Base-by-base conservation (phyloP, 345 rosid species). In the Gynandropsis gynandra region DNA sequence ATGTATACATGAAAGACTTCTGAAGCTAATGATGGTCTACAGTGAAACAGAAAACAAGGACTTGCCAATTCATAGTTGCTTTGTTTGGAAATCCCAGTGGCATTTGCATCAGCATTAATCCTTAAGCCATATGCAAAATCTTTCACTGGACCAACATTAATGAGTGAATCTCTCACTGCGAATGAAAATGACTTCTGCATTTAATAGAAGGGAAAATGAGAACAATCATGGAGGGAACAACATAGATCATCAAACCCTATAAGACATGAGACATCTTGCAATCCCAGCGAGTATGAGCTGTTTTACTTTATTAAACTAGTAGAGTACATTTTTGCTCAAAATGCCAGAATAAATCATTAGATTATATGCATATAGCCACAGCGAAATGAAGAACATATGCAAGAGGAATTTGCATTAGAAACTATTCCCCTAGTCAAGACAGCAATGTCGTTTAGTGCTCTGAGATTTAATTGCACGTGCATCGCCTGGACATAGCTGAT, bases 21-120 rank as follows among this genome's bases (percentile, higher is more conserved):
- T 24, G 14, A 9, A 5, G 42, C 71, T 59, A 47, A 19, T 17
- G 42, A 17, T 47, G 42, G 53, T 24, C 36, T 41, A 20, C 44
- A 15, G 36, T 46, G 39, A 48, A 35, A 49, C 56, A 52, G 49
- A 29, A 67, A 37, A 43, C 40, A 61, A 43, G 24, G 44, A 52
- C 95, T 79, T 49, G 87, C 98, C 94, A 92, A 68, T 74, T 92
- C 97, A 69, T 87, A 83, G 72, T 92, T 92, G 72, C 97, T 92
- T 73, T 92, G 98, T 72, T 85, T 92, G 55, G 98, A 81, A 67
- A 82, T 71, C 70, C 98, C 98, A 52, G 79, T 76, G 56, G 97
- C 95, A 70, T 75, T 85, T 60, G 86, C 79, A 71, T 92, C 98
- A 47, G 95, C 93, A 63, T 85, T 87, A 18, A 72, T 78, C 69